Conservation (phyloP, 306 rosid species). For the Fagus sylvatica region DNA sequence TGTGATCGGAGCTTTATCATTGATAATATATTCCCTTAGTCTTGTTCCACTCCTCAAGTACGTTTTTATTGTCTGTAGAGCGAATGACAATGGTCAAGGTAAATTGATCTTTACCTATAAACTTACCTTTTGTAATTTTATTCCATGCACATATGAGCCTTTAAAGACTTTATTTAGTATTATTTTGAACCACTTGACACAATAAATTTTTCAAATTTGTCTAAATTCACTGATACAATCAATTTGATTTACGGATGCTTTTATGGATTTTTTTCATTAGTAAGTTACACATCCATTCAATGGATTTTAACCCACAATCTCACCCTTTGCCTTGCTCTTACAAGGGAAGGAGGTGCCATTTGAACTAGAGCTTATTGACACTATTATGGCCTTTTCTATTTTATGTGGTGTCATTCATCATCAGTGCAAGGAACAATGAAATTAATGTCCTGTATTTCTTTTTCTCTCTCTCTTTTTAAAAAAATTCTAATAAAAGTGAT, state of each 20-base stretch:
- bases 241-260: not conserved
- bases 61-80: constrained; percentile 77
- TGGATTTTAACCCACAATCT: too few species aligned
- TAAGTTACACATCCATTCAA: too few species aligned
- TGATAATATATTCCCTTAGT: constrained; percentile 97
- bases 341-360: too few species aligned
- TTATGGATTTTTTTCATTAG: not conserved
- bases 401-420: not conserved
- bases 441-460: not conserved
- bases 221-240: not conserved
- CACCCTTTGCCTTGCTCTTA: too few species aligned
- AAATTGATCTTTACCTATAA: constrained; percentile 15
- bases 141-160: not conserved
- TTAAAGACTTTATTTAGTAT: not conserved
- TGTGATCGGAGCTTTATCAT: constrained; percentile 88
- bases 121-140: not conserved
- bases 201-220: not conserved
- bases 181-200: not conserved
- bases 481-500: not conserved
- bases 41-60: constrained; percentile 94
- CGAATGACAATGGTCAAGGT: constrained; percentile 99
- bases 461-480: not conserved
- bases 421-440: not conserved
- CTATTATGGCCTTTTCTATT: not conserved
- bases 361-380: too few species aligned